Percentiles rank a stretch among this genome's conserved stretches.
Evolutionary conservation across 441 rosid genomes (phyloP).

Genomic region (Erysimum pusillum): DNA sequence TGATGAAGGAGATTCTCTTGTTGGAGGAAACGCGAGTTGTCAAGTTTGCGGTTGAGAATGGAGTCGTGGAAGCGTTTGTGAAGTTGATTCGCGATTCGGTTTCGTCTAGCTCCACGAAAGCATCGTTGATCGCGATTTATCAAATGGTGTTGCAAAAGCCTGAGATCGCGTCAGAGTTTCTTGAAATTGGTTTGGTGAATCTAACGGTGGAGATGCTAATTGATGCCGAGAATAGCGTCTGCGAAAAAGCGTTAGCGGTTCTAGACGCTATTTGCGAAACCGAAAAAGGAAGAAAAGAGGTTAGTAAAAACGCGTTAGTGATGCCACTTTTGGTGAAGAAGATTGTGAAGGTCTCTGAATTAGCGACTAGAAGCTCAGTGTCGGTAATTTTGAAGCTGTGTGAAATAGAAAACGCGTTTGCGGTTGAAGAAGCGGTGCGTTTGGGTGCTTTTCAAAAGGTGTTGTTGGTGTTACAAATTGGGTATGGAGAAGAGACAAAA

Average conservation of each 20-base stretch:
- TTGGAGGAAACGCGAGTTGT: conserved; percentile 43
- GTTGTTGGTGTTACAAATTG: conserved; percentile 71
- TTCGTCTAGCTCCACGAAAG: conserved; percentile 59
- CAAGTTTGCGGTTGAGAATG: conserved; percentile 54
- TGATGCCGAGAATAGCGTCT: conserved; percentile 50
- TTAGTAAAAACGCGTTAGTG: conserved; percentile 51
- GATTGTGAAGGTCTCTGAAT: conserved; percentile 64
- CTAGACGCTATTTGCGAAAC: conserved; percentile 58
- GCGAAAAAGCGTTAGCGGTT: conserved; percentile 69
- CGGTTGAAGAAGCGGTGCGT: conserved; percentile 60
- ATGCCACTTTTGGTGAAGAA: conserved; percentile 73
- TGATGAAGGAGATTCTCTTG: conserved; percentile 54
- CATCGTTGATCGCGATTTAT: conserved; percentile 56
- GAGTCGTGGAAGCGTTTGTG: conserved; percentile 55
- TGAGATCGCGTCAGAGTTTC: conserved; percentile 44
- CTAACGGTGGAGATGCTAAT: conserved; percentile 61
- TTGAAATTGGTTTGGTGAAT: conserved; percentile 60
- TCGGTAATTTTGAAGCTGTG: conserved; percentile 67
- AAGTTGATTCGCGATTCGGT: conserved; percentile 70
- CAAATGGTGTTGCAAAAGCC: conserved; percentile 49
- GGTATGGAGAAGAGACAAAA: conserved; percentile 69
- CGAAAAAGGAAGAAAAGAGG: conserved; percentile 55
- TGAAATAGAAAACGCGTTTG: conserved; percentile 46
- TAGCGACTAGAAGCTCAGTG: conserved; percentile 65
- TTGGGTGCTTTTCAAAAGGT: conserved; percentile 83